These are phyloP conservation scores for Fusarium sp. DNA, from an alignment of 2,329 filamentous ascomycete genomes.

Conservation along the genomic window DNA sequence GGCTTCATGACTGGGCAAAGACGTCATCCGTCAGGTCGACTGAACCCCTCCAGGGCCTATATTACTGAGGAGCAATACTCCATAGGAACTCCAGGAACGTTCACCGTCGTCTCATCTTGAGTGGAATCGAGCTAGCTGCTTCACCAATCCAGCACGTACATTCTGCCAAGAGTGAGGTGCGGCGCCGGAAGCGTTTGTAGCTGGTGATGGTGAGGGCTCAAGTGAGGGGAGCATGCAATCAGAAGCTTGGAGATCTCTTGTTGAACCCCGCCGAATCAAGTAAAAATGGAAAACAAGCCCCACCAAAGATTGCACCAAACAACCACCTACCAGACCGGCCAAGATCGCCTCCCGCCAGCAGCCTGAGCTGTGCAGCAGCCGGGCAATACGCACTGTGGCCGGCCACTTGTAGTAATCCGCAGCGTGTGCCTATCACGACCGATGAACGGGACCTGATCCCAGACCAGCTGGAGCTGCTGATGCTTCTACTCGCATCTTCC, in stretches of 20 bases:
- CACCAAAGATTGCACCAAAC: conserved; percentile 24
- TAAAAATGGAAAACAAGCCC: neutral
- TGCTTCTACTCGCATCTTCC: conserved; percentile 5
- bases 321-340: neutral
- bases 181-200: conserved; percentile 1
- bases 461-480: conserved; percentile 11
- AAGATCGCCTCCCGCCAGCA: conserved; percentile 17
- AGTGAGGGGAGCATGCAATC: conserved; percentile 23
- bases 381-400: conserved; percentile 26
- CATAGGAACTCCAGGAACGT: neutral
- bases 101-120: neutral
- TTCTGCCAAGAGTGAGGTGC: conserved; percentile 21
- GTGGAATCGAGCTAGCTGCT: conserved; percentile 3
- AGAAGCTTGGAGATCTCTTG: conserved; percentile 21
- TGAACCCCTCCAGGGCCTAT: neutral
- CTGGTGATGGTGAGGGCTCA: conserved; percentile 7
- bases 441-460: conserved; percentile 9
- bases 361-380: neutral
- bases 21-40: neutral
- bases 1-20: neutral
- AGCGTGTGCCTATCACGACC: conserved; percentile 33
- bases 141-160: conserved; percentile 2
- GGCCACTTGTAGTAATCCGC: conserved; percentile 29
- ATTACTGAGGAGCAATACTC: neutral
- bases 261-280: conserved; percentile 22